Base-by-base conservation (phyloP, 176 grass and related monocot genomes). In the Oryza meyeriana region DNA sequence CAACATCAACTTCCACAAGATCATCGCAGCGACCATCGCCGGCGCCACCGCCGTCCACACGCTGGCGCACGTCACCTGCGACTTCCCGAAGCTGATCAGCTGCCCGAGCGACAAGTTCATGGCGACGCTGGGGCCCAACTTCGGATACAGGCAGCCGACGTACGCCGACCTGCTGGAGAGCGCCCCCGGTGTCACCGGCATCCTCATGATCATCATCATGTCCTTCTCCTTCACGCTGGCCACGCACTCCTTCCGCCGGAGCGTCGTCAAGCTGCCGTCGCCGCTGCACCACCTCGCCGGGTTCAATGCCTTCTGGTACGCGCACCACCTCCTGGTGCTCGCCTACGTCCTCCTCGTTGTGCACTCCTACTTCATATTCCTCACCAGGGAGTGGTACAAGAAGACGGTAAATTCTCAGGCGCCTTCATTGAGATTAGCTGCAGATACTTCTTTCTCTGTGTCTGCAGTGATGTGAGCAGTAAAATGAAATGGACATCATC, bases 221-320 rank as follows among this genome's bases (percentile, higher is more conserved):
- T 77, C 93, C 1, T 99, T 99, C 80, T 92, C 91, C 80, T 99
- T 99, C 89, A 99, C 91, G n/a, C 85, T 96, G 52, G 97, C 97
- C 6, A 99, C 84, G 6, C 91, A 91, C 87, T 90, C 76, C 59
- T 99, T 99, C 72, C 74, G 93, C 76, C 90, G 97, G 66, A 99
- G 83, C 67, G 91, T 99, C 31, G 93, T 94, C 24, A 99, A 96
- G 89, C 78, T 99, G 80, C 93, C 93, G 5, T 95, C 93, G 13
- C 93, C 91, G 16, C 82, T 99, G 64, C 97, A 99, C 63, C 91
- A 99, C 83, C 89, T 99, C 28, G 97, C 97, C 41, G 97, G 97
- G 35, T 99, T 99, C 87, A 99, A 94, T 71, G 93, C 97, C 81
- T 99, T 99, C 87, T 99, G 97, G 97, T 99, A 99, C 39, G 93